Evolutionary conservation across 177 flowering plant species (phyloP).

Genomic region (Vitis hybrid): DNA sequence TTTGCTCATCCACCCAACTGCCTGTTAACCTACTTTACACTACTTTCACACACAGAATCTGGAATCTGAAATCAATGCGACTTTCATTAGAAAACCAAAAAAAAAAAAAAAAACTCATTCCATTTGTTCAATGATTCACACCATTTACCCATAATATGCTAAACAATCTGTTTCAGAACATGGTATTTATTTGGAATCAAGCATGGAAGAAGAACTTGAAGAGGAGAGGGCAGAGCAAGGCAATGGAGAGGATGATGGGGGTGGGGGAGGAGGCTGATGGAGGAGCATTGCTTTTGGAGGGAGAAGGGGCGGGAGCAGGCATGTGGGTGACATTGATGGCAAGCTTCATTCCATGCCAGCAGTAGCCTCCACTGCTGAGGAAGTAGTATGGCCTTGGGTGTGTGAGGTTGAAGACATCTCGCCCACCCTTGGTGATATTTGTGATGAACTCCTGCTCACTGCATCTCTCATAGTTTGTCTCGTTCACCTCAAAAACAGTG

Average conservation of each 20-base stretch:
- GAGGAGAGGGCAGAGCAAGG: not conserved
- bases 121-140: too few relatives aligned
- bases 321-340: slow-evolving; percentile 24
- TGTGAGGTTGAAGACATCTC: slow-evolving; percentile 45
- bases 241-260: not conserved
- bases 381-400: slow-evolving; percentile 47
- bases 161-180: too few relatives aligned
- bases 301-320: slow-evolving; percentile 15
- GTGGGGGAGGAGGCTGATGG: too few relatives aligned
- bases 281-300: slow-evolving; percentile 7
- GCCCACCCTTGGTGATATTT: slow-evolving; percentile 49
- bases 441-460: slow-evolving; percentile 31
- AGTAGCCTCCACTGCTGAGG: slow-evolving; percentile 52
- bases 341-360: slow-evolving; percentile 42
- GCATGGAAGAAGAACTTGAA: not conserved
- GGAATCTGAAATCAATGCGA: too few relatives aligned
- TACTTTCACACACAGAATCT: too few relatives aligned
- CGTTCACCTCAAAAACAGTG: slow-evolving; percentile 56
- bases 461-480: slow-evolving; percentile 45
- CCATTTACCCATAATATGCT: too few relatives aligned
- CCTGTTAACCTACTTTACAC: too few relatives aligned
- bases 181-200: too few relatives aligned
- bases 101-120: too few relatives aligned
- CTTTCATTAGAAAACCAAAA: too few relatives aligned
- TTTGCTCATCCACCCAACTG: too few relatives aligned